A percentile compares a stretch with the other conserved stretches of the same genome.
Conservation (phyloP, 768 basidiomycete genomes). For the Kwoniella europaea region DNA sequence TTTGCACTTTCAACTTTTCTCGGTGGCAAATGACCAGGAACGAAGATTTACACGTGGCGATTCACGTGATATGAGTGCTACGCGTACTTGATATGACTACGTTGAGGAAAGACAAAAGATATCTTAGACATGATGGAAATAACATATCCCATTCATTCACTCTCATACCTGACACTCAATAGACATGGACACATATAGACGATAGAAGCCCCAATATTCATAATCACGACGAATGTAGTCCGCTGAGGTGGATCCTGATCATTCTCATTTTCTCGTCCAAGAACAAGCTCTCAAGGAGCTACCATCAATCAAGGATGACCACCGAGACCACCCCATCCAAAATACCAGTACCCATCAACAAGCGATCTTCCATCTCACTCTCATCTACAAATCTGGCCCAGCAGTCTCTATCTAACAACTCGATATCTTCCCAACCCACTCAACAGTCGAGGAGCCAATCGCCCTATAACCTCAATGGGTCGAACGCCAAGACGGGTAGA, state of each 20-base stretch:
- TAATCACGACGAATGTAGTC: too few relatives aligned
- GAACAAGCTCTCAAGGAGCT: too few relatives aligned
- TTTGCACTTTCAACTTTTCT: conserved; percentile 20
- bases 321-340: conserved; percentile 19
- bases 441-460: conserved; percentile 21
- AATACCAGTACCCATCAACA: conserved; percentile 25
- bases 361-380: conserved; percentile 23
- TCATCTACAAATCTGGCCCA: conserved; percentile 6
- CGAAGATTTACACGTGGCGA: background rate
- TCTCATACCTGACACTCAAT: too few relatives aligned
- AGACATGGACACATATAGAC: background rate
- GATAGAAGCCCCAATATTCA: too few relatives aligned
- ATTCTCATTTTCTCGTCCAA: too few relatives aligned
- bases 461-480: background rate
- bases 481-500: conserved; percentile 1
- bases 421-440: conserved; percentile 4
- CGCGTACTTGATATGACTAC: background rate
- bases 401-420: background rate
- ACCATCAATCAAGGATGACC: conserved; percentile 6
- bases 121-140: too few relatives aligned
- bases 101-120: background rate
- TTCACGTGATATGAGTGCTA: background rate
- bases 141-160: background rate
- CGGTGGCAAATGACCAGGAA: conserved; percentile 19
- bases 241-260: too few relatives aligned